Evolutionary conservation across 164 flowering plant genomes (phyloP).

Genomic region (Nelumbo lutea): DNA sequence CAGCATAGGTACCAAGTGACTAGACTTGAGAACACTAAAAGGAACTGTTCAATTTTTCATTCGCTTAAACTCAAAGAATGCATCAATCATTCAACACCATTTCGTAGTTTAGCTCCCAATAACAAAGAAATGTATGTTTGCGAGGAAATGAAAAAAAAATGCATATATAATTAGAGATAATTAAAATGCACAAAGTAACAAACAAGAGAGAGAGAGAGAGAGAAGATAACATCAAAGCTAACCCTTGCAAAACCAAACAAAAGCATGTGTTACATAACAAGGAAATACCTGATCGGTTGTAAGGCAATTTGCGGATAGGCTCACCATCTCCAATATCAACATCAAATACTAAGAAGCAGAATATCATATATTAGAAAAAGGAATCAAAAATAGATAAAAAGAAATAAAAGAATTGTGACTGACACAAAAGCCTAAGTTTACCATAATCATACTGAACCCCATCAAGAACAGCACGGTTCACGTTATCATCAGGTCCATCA

Average conservation of each 20-base stretch:
- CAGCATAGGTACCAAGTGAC: too few relatives aligned
- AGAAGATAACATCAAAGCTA: too few relatives aligned
- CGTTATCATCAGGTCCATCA: conserved; percentile 88
- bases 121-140: too few relatives aligned
- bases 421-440: conserved; percentile 18
- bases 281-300: conserved; percentile 75
- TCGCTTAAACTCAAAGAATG: too few relatives aligned
- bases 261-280: conserved; percentile 6
- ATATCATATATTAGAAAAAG: conserved; percentile 4
- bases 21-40: too few relatives aligned
- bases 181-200: too few relatives aligned
- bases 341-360: conserved; percentile 67
- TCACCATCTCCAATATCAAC: conserved; percentile 99
- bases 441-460: conserved; percentile 88
- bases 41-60: too few relatives aligned
- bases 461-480: conserved; percentile 50
- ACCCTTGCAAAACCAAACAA: background rate
- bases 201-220: too few relatives aligned
- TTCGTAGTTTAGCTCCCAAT: too few relatives aligned
- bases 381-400: conserved; percentile 5
- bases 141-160: too few relatives aligned
- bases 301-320: conserved; percentile 88
- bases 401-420: background rate
- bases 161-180: too few relatives aligned
- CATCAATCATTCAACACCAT: too few relatives aligned